Evolutionary conservation across 108 stramenopile genomes (phyloP).

Genomic region (Nitzschia palea): DNA sequence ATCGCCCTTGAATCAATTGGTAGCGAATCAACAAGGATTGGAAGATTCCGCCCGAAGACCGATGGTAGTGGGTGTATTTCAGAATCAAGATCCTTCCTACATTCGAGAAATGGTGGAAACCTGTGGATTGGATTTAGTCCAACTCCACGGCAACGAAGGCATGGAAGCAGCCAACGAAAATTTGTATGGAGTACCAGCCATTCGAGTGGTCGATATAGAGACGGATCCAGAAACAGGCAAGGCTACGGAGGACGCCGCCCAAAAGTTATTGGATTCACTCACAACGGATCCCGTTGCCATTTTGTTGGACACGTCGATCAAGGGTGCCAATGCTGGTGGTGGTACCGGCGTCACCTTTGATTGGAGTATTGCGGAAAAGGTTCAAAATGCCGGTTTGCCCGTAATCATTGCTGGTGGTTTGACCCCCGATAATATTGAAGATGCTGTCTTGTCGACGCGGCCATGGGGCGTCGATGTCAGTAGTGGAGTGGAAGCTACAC

Average conservation of each 20-base stretch:
- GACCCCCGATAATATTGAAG: conserved; percentile 80
- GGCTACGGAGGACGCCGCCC: conserved; percentile 54
- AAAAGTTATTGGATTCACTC: conserved; percentile 52
- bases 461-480: conserved; percentile 96
- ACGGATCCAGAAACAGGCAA: conserved; percentile 49
- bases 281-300: conserved; percentile 84
- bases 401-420: conserved; percentile 98
- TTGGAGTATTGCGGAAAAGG: conserved; percentile 82
- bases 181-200: conserved; percentile 80
- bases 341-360: conserved; percentile 96
- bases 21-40: conserved; percentile 50
- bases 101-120: conserved; percentile 73
- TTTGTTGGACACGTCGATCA: conserved; percentile 92
- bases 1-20: conserved; percentile 45
- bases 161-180: conserved; percentile 67
- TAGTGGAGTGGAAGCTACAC: conserved; percentile 88
- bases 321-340: conserved; percentile 78
- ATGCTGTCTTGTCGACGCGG: conserved; percentile 65
- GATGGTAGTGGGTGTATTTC: conserved; percentile 95
- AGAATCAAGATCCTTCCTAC: conserved; percentile 85
- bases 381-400: conserved; percentile 87
- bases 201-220: conserved; percentile 94
- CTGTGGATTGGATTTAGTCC: conserved; percentile 94
- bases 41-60: conserved; percentile 69
- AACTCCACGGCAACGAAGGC: conserved; percentile 96